Evolutionary conservation across 169 alveolate genomes (phyloP).

Genomic region (Plasmodium vinckei): DNA sequence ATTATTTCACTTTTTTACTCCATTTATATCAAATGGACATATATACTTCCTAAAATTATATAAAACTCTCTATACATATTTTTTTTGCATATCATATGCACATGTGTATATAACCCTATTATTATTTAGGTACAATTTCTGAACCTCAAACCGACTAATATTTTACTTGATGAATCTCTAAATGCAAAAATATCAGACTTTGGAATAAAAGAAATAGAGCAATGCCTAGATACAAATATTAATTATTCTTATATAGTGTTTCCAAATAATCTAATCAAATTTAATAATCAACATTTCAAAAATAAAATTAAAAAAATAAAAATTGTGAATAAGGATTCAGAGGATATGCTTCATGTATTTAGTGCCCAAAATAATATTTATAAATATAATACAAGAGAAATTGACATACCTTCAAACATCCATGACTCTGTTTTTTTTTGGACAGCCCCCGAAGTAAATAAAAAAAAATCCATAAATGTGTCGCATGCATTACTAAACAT

Average conservation of each 20-base stretch:
- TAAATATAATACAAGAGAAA: conserved; percentile 17
- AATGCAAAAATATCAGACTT: conserved; percentile 74
- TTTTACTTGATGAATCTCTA: conserved; percentile 69
- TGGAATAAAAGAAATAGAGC: conserved; percentile 66
- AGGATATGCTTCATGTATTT: conserved; percentile 15
- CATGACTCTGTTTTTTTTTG: conserved; percentile 27
- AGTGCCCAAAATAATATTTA: conserved; percentile 16
- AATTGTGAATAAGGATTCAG: conserved; percentile 1
- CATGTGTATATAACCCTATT: neutral
- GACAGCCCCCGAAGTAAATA: conserved; percentile 70
- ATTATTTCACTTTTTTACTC: neutral
- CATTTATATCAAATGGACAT: neutral
- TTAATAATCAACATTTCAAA: conserved; percentile 9
- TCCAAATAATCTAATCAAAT: conserved; percentile 24
- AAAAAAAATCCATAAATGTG: neutral
- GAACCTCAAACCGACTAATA: conserved; percentile 73
- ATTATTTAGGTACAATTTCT: conserved; percentile 10
- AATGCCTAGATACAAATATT: conserved; percentile 68
- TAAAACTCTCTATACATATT: neutral
- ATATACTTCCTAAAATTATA: neutral
- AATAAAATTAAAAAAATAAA: conserved; percentile 28
- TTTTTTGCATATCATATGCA: neutral
- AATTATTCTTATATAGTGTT: conserved; percentile 34
- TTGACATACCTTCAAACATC: conserved; percentile 13
- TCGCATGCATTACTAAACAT: too few relatives aligned